These are phyloP conservation scores for Pythium rishiriense DNA, from an alignment of 352 stramenopile genomes.

Conservation along the genomic window DNA sequence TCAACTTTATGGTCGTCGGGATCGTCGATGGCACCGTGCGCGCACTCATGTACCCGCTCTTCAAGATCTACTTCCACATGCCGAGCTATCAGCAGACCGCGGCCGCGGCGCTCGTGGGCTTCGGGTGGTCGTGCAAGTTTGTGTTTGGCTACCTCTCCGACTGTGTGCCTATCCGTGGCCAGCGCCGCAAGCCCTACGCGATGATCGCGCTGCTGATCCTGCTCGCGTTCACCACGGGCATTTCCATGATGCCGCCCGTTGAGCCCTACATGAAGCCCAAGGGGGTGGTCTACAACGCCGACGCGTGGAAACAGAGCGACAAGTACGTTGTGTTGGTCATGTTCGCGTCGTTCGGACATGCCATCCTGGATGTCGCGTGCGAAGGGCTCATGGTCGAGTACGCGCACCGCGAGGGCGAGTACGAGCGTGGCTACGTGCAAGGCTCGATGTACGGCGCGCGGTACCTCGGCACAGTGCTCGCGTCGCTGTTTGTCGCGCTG, in stretches of 20 bases:
- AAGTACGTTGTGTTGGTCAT: constrained; percentile 11
- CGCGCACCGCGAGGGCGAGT: constrained; percentile 24
- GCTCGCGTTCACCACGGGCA: not conserved
- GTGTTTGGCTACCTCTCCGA: constrained; percentile 22
- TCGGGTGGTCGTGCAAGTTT: constrained; percentile 18
- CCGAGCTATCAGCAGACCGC: constrained; percentile 6
- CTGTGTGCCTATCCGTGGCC: constrained; percentile 18
- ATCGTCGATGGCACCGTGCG: constrained; percentile 24
- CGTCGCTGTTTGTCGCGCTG: not conserved
- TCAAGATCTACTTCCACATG: constrained; percentile 27
- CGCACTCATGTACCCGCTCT: constrained; percentile 25
- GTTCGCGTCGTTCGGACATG: constrained; percentile 13
- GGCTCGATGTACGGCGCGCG: not conserved
- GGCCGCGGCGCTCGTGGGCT: constrained; percentile 2
- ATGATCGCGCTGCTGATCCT: constrained; percentile 13
- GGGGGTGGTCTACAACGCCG: not conserved
- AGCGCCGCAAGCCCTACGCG: constrained; percentile 28
- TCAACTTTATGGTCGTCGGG: constrained; percentile 28
- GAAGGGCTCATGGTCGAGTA: constrained; percentile 30
- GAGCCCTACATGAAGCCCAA: not conserved
- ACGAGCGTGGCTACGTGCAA: constrained; percentile 15
- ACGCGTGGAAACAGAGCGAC: not conserved
- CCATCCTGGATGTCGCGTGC: constrained; percentile 10
- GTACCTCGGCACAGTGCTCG: constrained; percentile 10
- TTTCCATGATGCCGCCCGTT: not conserved